Evolutionary conservation across 345 rosid genomes (phyloP), one percentile per base, ranked within the genome.

Genomic region (Atalantia buxifolia): DNA sequence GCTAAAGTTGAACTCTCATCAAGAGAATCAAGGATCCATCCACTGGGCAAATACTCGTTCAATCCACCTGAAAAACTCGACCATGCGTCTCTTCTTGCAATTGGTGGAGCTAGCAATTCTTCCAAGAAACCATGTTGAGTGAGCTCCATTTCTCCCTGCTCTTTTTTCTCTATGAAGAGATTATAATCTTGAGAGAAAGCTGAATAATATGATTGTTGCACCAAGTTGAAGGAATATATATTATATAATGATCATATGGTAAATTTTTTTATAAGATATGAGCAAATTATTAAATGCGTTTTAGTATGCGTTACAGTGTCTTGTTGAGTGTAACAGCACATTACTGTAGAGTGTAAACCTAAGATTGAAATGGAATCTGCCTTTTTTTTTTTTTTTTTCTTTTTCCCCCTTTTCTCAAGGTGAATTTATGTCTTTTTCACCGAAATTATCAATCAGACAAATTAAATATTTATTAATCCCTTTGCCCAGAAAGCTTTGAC

Each of bases 111-210:
- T 72, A 89, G 85, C 62, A 90, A 77, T 82, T 92, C 98, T 86
- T 92, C 98, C 71, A 86, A 84, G 88, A 90, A 85, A 77, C 89
- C 92, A 86, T 81, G 84, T 24, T 90, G 91, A 30, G 85, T 79
- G 14, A 92, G 90, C 89, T 94, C 98, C 98, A 91, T 88, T 70
- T 56, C 74, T 69, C 78, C 71, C 62, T 64, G 18, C 79, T 78
- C 40, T 76, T 48, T 70, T 59, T 61, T 60, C 19, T 38, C 67
- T 38, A 24, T 60, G 18, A 66, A 22, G 30, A 13, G 35, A 30
- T 48, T 53, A 76, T 68, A 75, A 79, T 66, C 5, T 64, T 66
- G 63, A 81, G 79, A 78, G 61, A 55, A 73, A 30, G 70, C 57
- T 64, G 50, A 74, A 40, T 67, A 59, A 65, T 62, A 78, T 74